Percentiles rank a stretch among this genome's conserved stretches.
phyloP scores from a whole-genome alignment of 1,139 yeast species.

The Blastobotrys proliferans region DNA sequence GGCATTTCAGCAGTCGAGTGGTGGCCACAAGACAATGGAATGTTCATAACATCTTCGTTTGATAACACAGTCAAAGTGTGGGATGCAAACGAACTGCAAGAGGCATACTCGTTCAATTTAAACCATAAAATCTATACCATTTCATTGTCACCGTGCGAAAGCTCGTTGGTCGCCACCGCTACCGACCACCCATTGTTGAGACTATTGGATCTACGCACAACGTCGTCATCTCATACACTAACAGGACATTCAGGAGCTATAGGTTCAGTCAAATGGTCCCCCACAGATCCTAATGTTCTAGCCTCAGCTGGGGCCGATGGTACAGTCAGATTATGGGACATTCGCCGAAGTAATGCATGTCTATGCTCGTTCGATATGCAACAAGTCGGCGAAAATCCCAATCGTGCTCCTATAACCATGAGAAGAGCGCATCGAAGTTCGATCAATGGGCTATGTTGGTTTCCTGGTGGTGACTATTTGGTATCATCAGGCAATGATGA shows the following conservation, averaged over 20 bases:
- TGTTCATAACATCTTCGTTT: constrained; percentile 78
- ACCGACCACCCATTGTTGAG: constrained; percentile 68
- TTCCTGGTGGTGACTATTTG: constrained; percentile 54
- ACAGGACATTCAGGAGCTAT: constrained; percentile 63
- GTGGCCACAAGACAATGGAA: constrained; percentile 89
- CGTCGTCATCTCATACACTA: constrained; percentile 66
- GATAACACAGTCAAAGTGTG: constrained; percentile 76
- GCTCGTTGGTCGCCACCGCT: constrained; percentile 63
- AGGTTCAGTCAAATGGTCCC: constrained; percentile 73
- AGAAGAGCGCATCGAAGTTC: constrained; percentile 68
- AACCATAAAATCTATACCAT: constrained; percentile 39
- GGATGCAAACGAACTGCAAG: constrained; percentile 64
- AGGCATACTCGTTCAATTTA: constrained; percentile 62
- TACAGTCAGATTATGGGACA: constrained; percentile 60
- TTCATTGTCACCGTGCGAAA: constrained; percentile 40
- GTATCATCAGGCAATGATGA: constrained; percentile 74
- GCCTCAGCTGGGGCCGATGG: constrained; percentile 79
- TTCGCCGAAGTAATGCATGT: constrained; percentile 63
- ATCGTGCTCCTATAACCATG: constrained; percentile 25
- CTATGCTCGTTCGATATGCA: constrained; percentile 55
- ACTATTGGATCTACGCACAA: constrained; percentile 65
- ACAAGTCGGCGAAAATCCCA: constrained; percentile 25
- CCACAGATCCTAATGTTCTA: constrained; percentile 53
- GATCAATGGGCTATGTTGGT: constrained; percentile 73
- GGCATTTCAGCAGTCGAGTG: constrained; percentile 75